Conservation (phyloP, 352 stramenopile genomes). For the Pythium brassicae region DNA sequence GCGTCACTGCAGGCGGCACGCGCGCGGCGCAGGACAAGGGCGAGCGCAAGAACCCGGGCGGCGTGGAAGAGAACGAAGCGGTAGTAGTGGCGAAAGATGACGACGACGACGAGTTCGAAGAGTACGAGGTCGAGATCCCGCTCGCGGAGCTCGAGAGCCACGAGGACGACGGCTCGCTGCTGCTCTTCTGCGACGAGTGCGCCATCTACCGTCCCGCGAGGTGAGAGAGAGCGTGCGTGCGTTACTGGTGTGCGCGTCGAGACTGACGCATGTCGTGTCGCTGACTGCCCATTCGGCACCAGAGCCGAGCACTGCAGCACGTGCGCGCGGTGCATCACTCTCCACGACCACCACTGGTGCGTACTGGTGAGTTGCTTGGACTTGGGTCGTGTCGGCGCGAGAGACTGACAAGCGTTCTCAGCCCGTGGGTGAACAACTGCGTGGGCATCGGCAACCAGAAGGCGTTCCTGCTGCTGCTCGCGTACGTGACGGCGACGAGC, state of each 20-base stretch:
- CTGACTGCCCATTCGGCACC: no score
- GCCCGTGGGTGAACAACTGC: slow-evolving; percentile 87
- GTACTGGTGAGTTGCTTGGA: no score
- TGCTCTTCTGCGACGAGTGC: slow-evolving; percentile 80
- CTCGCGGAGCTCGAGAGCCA: slow-evolving; percentile 58
- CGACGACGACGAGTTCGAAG: slow-evolving; percentile 20
- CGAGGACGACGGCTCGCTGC: slow-evolving; percentile 71
- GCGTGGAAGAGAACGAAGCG: no score
- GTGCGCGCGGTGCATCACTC: slow-evolving; percentile 69
- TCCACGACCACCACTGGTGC: slow-evolving; percentile 85
- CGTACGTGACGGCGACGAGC: slow-evolving; percentile 66
- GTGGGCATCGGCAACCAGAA: slow-evolving; percentile 81
- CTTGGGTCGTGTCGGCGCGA: no score
- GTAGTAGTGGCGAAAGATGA: slow-evolving; percentile 3
- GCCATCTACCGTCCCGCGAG: slow-evolving; percentile 70
- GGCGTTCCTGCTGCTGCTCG: slow-evolving; percentile 74
- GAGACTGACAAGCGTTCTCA: slow-evolving; percentile 14
- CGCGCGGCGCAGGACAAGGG: neutral
- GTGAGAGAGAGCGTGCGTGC: slow-evolving; percentile 29
- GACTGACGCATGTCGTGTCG: no score
- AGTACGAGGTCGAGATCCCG: slow-evolving; percentile 60
- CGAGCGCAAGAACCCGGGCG: no score
- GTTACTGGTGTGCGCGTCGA: neutral
- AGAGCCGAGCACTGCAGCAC: slow-evolving; percentile 78
- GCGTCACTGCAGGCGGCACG: slow-evolving; percentile 6